These are phyloP conservation scores for Dillenia turbinata DNA, from an alignment of 164 flowering plant species.

Conservation along the genomic window DNA sequence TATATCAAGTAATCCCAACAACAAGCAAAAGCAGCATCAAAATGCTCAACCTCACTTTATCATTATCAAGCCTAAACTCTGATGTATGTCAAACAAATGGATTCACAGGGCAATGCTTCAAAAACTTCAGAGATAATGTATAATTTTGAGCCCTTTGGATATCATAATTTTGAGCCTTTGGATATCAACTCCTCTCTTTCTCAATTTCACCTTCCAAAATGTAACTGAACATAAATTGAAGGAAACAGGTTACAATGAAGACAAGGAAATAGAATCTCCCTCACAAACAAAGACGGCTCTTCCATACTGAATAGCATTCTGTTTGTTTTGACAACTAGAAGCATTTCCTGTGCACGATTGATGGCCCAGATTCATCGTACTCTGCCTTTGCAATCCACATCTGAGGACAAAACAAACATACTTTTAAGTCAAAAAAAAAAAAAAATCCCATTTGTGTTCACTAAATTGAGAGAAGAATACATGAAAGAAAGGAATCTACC, in stretches of 20 bases:
- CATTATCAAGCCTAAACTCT: background rate
- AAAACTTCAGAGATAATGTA: background rate
- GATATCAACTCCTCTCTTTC: conserved; percentile 3
- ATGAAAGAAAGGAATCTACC: conserved; percentile 22
- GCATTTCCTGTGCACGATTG: conserved; percentile 75
- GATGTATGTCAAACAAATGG: background rate
- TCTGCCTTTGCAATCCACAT: conserved; percentile 81
- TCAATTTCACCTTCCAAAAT: conserved; percentile 1
- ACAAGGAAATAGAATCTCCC: background rate
- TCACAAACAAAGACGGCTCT: background rate
- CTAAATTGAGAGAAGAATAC: background rate
- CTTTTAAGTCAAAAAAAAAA: background rate
- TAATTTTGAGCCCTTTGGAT: no score
- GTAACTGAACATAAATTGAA: background rate
- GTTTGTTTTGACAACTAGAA: conserved; percentile 29
- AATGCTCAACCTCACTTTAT: background rate
- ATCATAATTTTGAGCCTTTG: background rate
- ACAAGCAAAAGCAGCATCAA: no score
- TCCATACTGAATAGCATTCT: background rate
- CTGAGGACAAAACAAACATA: conserved; percentile 27
- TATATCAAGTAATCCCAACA: no score
- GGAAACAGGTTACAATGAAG: background rate
- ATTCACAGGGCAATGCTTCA: background rate
- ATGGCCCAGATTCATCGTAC: conserved; percentile 69
- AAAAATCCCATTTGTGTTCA: no score